A percentile compares a stretch with the other conserved stretches of the same genome.
Conservation (phyloP, 2,329 filamentous ascomycete species). For the Alternaria alternata region DNA sequence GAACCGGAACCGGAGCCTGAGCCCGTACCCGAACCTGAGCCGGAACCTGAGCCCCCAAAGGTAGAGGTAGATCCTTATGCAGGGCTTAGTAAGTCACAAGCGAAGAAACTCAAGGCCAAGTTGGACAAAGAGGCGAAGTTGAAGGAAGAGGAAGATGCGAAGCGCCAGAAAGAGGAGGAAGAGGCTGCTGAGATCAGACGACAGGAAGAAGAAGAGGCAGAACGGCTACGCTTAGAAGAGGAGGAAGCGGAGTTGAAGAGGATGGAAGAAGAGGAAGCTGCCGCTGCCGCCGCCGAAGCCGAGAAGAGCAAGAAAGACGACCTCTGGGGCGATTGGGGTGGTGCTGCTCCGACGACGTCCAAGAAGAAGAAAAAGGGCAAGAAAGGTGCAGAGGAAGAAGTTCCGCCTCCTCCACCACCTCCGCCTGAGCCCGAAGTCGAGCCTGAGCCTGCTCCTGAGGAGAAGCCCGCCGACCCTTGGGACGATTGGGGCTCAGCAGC, state of each 20-base stretch:
- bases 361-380: slow-evolving; percentile 47
- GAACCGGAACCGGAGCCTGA: slow-evolving; percentile 26
- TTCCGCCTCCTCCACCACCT: slow-evolving; percentile 43
- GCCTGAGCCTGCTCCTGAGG: slow-evolving; percentile 39
- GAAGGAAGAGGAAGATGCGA: slow-evolving; percentile 30
- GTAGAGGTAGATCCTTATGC: slow-evolving; percentile 48
- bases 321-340: slow-evolving; percentile 45
- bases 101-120: slow-evolving; percentile 45
- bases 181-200: slow-evolving; percentile 30
- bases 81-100: slow-evolving; percentile 41
- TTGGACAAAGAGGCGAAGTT: slow-evolving; percentile 41
- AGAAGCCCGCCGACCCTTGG: slow-evolving; percentile 36
- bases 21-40: slow-evolving; percentile 14
- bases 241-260: slow-evolving; percentile 35
- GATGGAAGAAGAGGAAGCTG: slow-evolving; percentile 36
- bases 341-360: slow-evolving; percentile 32
- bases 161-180: slow-evolving; percentile 30
- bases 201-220: slow-evolving; percentile 37
- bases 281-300: slow-evolving; percentile 31
- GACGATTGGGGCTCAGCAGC: slow-evolving; percentile 34
- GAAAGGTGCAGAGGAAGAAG: slow-evolving; percentile 37
- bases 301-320: slow-evolving; percentile 46
- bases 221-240: slow-evolving; percentile 35
- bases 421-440: slow-evolving; percentile 45
- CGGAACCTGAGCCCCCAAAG: slow-evolving; percentile 47